Percentiles rank a stretch among this genome's conserved stretches.
phyloP scores from a whole-genome alignment of 2,329 filamentous ascomycete genomes.

The Diaporthe helianthi region DNA sequence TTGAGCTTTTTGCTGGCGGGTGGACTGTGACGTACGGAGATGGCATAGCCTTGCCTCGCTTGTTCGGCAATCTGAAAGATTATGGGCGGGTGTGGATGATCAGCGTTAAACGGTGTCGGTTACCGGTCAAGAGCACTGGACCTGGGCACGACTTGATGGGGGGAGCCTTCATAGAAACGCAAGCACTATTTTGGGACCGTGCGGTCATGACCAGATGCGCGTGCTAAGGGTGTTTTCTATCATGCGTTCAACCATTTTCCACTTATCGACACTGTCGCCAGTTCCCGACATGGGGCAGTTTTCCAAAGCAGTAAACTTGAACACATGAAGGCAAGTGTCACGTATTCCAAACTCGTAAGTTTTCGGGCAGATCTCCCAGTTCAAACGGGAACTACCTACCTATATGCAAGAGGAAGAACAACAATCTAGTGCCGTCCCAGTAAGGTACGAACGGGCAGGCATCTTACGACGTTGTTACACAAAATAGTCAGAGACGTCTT shows the following conservation, averaged over 20 bases:
- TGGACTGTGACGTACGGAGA: not conserved
- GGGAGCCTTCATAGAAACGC: not conserved
- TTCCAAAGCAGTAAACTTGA: not conserved
- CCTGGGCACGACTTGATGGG: not conserved
- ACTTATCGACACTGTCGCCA: not conserved
- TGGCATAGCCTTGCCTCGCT: constrained; percentile 1
- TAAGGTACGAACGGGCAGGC: not conserved
- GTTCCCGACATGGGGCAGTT: not conserved
- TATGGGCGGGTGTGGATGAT: not conserved
- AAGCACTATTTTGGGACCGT: not conserved
- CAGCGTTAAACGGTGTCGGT: not conserved
- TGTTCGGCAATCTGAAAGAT: not conserved
- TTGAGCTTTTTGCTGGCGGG: not conserved
- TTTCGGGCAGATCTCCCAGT: not conserved
- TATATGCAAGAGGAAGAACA: too few relatives aligned
- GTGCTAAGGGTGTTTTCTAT: not conserved
- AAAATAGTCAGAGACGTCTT: not conserved
- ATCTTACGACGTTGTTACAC: not conserved
- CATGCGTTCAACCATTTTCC: too few relatives aligned
- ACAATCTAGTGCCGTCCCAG: not conserved
- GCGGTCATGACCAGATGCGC: not conserved
- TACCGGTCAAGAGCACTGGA: not conserved
- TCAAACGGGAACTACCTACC: too few relatives aligned
- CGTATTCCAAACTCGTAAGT: not conserved
- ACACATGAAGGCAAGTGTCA: not conserved